These are phyloP conservation scores for Fusarium agapanthi DNA, from an alignment of 2,329 filamentous ascomycete species.

Conservation along the genomic window DNA sequence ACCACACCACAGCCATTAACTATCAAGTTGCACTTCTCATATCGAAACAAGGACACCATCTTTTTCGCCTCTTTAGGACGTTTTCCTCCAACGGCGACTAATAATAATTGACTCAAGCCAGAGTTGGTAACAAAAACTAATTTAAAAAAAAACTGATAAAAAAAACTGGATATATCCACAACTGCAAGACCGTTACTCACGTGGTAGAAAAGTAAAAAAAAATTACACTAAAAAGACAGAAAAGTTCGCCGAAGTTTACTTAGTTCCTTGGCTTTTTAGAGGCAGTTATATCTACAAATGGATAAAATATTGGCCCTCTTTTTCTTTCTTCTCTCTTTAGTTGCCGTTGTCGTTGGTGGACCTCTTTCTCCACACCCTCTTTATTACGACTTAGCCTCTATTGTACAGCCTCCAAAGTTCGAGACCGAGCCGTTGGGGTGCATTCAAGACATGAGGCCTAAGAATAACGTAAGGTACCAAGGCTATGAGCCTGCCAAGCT, in stretches of 20 bases:
- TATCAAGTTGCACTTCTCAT: neutral
- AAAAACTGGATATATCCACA: neutral
- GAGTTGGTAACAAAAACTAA: neutral
- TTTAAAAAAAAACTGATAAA: neutral
- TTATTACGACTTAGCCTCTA: neutral
- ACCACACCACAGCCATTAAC: conserved; percentile 1
- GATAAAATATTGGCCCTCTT: neutral
- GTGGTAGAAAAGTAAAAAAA: conserved; percentile 1
- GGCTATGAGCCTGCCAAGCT: neutral
- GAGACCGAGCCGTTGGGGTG: neutral
- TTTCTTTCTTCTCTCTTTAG: neutral
- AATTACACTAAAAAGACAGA: neutral
- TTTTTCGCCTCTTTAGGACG: neutral
- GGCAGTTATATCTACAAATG: neutral
- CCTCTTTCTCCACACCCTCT: conserved; percentile 14
- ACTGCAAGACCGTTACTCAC: conserved; percentile 19
- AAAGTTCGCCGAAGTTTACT: neutral
- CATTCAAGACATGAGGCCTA: neutral
- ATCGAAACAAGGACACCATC: neutral
- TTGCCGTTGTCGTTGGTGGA: neutral
- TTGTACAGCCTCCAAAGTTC: neutral
- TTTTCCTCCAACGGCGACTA: neutral
- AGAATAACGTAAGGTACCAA: neutral
- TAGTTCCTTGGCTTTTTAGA: neutral
- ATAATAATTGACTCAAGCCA: neutral